Evolutionary conservation across 108 stramenopile species (phyloP).

Genomic region (Schizochytrium sp.): DNA sequence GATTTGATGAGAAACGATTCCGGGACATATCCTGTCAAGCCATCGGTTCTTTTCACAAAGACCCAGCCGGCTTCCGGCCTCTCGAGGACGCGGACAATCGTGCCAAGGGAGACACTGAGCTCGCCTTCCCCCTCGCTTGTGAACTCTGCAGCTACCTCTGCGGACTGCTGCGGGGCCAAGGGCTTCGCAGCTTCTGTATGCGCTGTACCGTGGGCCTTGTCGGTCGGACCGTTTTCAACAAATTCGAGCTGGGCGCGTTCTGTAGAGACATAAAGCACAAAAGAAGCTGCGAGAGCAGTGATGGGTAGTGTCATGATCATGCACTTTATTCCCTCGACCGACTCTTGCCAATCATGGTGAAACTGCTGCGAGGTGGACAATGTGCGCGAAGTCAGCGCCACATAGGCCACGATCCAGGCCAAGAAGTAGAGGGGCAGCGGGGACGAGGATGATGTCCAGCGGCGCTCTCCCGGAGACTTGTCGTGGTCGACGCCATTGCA

Average conservation of each 20-base stretch:
- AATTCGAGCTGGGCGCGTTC: background rate
- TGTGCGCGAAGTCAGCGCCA: background rate
- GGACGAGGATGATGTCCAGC: background rate
- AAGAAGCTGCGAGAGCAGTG: background rate
- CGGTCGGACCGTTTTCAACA: background rate
- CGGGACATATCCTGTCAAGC: background rate
- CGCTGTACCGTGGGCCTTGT: too few relatives aligned
- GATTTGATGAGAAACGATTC: background rate
- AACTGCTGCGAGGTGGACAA: background rate
- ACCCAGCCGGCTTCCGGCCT: background rate
- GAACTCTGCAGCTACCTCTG: background rate
- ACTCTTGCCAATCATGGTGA: slow-evolving; percentile 10
- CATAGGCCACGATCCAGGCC: background rate
- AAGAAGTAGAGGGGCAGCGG: background rate
- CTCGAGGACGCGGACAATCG: background rate
- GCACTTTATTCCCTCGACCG: background rate
- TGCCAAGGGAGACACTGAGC: background rate
- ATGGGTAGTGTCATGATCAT: background rate
- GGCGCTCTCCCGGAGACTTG: background rate
- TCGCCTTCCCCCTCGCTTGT: background rate
- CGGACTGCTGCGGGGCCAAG: background rate
- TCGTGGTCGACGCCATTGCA: background rate
- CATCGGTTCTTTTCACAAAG: background rate
- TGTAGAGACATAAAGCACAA: background rate
- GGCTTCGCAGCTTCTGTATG: too few relatives aligned